phyloP scores from a whole-genome alignment of 306 rosid species.

The Fragaria vesca region DNA sequence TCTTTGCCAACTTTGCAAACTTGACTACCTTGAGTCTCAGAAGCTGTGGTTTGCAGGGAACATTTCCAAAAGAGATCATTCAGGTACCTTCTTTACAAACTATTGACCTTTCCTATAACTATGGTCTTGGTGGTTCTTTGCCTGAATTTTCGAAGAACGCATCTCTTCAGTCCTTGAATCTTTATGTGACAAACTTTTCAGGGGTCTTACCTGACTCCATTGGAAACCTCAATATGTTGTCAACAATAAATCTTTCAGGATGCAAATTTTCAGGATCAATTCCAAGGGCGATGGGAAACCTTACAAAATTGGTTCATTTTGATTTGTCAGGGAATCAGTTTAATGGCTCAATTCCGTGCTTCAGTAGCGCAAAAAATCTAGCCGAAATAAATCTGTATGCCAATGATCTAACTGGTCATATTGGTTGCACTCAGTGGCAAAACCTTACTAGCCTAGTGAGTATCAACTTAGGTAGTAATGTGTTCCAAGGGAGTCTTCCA shows the following conservation, averaged over 20 bases:
- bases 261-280: background rate
- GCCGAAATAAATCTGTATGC: background rate
- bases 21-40: slow-evolving; percentile 18
- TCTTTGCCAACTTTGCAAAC: slow-evolving; percentile 11
- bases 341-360: background rate
- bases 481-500: background rate
- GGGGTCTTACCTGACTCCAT: background rate
- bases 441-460: background rate
- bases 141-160: background rate
- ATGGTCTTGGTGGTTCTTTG: background rate
- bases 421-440: background rate
- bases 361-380: background rate
- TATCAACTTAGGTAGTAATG: background rate
- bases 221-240: slow-evolving; percentile 1
- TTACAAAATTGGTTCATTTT: background rate
- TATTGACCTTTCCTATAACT: background rate
- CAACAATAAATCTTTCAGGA: background rate
- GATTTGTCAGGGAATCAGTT: background rate
- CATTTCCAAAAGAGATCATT: background rate
- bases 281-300: background rate
- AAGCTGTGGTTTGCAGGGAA: background rate
- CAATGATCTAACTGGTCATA: background rate
- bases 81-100: slow-evolving; percentile 1
- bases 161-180: background rate
- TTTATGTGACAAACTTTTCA: background rate